phyloP scores from a whole-genome alignment of 306 rosid genomes.

The Pachyrhizus erosus region DNA sequence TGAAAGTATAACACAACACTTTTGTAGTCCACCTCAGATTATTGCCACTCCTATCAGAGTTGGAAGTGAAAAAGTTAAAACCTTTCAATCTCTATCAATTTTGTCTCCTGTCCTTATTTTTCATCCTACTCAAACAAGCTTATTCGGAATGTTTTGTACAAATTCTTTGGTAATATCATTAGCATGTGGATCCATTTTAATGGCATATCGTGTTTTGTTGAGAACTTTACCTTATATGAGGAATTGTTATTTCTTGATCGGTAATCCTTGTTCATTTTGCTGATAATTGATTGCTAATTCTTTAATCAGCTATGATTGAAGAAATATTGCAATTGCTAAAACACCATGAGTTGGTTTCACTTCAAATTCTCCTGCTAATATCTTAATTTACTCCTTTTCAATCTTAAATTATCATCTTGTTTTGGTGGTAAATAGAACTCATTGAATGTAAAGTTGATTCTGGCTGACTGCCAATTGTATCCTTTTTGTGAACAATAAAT shows the following conservation, averaged over 20 bases:
- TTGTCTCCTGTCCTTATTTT: conserved; percentile 18
- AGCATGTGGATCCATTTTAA: conserved; percentile 1
- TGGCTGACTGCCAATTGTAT: conserved; percentile 7
- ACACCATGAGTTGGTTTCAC: conserved; percentile 27
- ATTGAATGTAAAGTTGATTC: neutral
- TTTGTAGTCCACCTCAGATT: conserved; percentile 18
- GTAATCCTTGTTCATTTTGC: conserved; percentile 23
- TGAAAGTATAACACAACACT: conserved; percentile 17
- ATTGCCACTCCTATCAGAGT: neutral
- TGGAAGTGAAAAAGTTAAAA: conserved; percentile 1
- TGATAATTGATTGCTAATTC: conserved; percentile 36
- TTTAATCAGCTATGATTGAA: conserved; percentile 6
- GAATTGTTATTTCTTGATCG: conserved; percentile 26
- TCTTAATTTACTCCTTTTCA: neutral
- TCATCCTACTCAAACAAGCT: conserved; percentile 17
- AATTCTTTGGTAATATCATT: conserved; percentile 7
- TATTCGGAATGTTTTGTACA: conserved; percentile 22
- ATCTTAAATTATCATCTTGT: neutral
- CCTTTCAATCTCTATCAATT: conserved; percentile 18
- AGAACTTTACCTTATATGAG: conserved; percentile 7
- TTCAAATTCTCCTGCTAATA: conserved; percentile 20
- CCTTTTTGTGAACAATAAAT: conserved; percentile 24
- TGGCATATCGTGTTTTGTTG: conserved; percentile 32
- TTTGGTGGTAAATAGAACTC: conserved; percentile 7
- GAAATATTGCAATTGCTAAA: conserved; percentile 10